Conservation (phyloP, 2,329 filamentous ascomycete species). For the Stemphylium beticola region DNA sequence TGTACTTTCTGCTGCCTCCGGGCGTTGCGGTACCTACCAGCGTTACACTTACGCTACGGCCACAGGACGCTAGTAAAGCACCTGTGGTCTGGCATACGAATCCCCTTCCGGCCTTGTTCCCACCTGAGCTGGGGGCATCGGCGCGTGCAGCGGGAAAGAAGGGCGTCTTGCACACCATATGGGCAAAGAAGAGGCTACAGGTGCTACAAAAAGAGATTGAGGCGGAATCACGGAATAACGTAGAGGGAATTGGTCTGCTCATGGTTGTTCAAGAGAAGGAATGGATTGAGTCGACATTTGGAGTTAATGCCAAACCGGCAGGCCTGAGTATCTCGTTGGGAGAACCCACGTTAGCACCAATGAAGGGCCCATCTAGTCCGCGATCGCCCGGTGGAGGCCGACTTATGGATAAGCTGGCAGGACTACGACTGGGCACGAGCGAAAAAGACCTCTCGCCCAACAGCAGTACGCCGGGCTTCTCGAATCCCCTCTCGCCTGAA, state of each 20-base stretch:
- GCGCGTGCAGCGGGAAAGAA: conserved; percentile 72
- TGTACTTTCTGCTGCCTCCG: conserved; percentile 83
- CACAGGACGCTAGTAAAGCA: conserved; percentile 52
- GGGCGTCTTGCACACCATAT: conserved; percentile 86
- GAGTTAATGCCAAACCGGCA: conserved; percentile 57
- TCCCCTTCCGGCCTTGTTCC: conserved; percentile 85
- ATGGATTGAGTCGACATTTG: conserved; percentile 86
- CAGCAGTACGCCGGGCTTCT: conserved; percentile 31
- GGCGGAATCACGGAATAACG: conserved; percentile 73
- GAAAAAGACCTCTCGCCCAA: conserved; percentile 66
- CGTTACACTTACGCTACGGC: conserved; percentile 67
- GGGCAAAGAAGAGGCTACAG: conserved; percentile 82
- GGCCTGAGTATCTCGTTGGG: conserved; percentile 48
- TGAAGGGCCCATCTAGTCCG: conserved; percentile 66
- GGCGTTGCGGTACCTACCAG: conserved; percentile 73
- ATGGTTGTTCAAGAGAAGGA: conserved; percentile 84
- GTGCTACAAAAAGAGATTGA: conserved; percentile 79
- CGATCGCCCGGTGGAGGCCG: conserved; percentile 69
- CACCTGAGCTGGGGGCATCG: conserved; percentile 72
- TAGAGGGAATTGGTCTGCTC: conserved; percentile 80
- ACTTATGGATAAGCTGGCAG: conserved; percentile 79
- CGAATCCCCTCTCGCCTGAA: conserved; percentile 66
- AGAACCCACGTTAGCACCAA: conserved; percentile 47
- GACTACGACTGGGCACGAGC: conserved; percentile 77
- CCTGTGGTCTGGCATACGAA: conserved; percentile 68